Percentiles rank a stretch among this genome's conserved stretches.
Conservation (phyloP, 768 basidiomycete species). For the Pleurotus eryngii region DNA sequence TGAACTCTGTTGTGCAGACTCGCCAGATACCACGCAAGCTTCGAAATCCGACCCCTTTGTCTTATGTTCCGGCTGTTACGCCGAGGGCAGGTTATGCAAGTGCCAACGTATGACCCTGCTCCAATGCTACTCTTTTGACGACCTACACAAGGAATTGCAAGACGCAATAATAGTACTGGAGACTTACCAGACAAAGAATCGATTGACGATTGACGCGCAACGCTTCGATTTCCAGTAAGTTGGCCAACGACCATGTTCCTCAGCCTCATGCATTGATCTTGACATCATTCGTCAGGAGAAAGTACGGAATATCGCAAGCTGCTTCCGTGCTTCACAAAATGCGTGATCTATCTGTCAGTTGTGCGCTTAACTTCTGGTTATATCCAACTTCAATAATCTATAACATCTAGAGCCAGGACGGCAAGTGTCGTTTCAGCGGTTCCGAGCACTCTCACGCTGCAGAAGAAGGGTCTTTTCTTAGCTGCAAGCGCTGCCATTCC, state of each 20-base stretch:
- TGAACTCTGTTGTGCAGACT: constrained; percentile 32
- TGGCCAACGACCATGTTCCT: neutral
- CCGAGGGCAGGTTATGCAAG: constrained; percentile 71
- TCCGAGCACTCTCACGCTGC: constrained; percentile 17
- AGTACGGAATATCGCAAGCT: constrained; percentile 28
- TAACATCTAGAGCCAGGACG: neutral
- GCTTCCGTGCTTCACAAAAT: constrained; percentile 34
- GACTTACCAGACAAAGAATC: neutral
- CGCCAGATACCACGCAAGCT: neutral
- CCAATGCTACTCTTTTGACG: constrained; percentile 50
- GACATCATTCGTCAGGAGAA: neutral
- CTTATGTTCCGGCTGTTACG: constrained; percentile 71
- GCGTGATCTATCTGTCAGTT: constrained; percentile 4
- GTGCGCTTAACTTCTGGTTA: no score
- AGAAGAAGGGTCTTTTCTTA: constrained; percentile 19
- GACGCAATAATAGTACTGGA: constrained; percentile 17
- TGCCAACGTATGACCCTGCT: constrained; percentile 60
- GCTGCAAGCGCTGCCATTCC: constrained; percentile 39
- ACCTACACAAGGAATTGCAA: constrained; percentile 43
- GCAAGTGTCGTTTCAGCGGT: constrained; percentile 11
- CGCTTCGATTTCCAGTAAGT: neutral
- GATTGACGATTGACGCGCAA: neutral
- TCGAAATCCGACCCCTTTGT: constrained; percentile 26
- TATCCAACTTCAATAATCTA: no score
- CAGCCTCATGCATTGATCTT: neutral